Evolutionary conservation across 805 yeast genomes (phyloP), one percentile per base, ranked within the genome.

Genomic region (Metschnikowia shivogae): DNA sequence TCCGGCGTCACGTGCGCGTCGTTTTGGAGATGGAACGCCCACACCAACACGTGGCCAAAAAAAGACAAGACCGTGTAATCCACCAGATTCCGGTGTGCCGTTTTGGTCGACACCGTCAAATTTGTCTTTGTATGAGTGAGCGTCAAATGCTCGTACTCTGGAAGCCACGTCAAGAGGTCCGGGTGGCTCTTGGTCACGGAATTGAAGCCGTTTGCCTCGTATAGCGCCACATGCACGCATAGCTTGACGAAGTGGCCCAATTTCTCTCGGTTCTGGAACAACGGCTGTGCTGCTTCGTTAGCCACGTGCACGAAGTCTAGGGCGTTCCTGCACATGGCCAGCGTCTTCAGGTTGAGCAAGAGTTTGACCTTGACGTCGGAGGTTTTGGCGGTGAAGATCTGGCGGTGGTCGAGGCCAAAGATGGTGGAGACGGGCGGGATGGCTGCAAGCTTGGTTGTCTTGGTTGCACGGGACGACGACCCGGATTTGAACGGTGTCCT

Each of bases 351-450:
- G n/a, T 63, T 55, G 10, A 61, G 52, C 32, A 69, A 62, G 26
- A 67, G 62, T 46, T 69, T 69, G 36, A 66, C 49, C 48, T 68
- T 68, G 35, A 69, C 70, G 55, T 69, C 73, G n/a, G 60, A 54
- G 19, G 54, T 47, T 24, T 57, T 61, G 35, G 65, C 56, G 27
- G 57, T 58, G 40, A 64, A 55, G 22, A 68, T 65, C 46, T 68
- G 73, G 39, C 58, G 53, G 44, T 64, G 67, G 2, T 64, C 57
- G 30, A 68, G 55, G 2, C 74, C 74, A 42, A 66, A 62, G 30
- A 69, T 67, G 4, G 72, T 67, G 37, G 64, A 64, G 34, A 57
- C 60, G 3, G 72, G 67, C 22, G 46, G 58, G 24, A 68, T 57
- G 41, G 57, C 62, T 4, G 72, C 67, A 27, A 68, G 42, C n/a